Evolutionary conservation across 805 yeast genomes (phyloP), one percentile per base, ranked within the genome.

Genomic region (Lipomyces yamanashiensis): DNA sequence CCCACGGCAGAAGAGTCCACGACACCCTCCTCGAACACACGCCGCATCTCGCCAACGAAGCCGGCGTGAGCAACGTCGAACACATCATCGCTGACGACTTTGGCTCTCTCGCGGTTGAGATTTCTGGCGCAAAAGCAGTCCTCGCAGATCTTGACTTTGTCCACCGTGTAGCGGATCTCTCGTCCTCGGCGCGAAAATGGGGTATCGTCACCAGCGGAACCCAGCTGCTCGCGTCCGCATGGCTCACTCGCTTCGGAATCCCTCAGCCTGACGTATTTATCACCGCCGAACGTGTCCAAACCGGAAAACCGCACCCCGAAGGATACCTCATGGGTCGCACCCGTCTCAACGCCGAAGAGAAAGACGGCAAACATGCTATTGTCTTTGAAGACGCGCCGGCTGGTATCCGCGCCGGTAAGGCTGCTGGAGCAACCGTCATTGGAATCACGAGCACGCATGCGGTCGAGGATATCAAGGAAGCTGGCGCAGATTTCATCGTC

Each of bases 321-420:
- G 45, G 45, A 41, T 41, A 41, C 45, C 8, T 13, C 7, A 15
- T 41, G 10, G 45, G 45, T 13, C 8, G n/a, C 6, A 41, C 8
- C 17, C 45, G 12, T 7, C 45, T 41, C 6, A 13, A 13, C n/a
- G 45, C 41, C 41, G 41, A 37, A 8, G 8, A 8, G 19, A 41
- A 41, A 41, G 45, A 41, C 12, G 45, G 41, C 8, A 37, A 37
- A 37, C 12, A 37, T 13, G 8, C n/a, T 19, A 41, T 41, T 19
- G 45, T 41, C 12, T 41, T 41, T 19, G 45, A 41, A 41, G 45
- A 41, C 17, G 45, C 45, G 10, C 45, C 45, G 45, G 45, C 45
- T 7, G 45, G 45, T 7, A 41, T 41, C n/a, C 45, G 45, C 45
- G 45, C 45, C 45, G 45, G 45, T 13, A 41, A 41, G n/a, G 45